Conservation (phyloP, 2,329 filamentous ascomycete species). For the Plenodomus lindquistii region DNA sequence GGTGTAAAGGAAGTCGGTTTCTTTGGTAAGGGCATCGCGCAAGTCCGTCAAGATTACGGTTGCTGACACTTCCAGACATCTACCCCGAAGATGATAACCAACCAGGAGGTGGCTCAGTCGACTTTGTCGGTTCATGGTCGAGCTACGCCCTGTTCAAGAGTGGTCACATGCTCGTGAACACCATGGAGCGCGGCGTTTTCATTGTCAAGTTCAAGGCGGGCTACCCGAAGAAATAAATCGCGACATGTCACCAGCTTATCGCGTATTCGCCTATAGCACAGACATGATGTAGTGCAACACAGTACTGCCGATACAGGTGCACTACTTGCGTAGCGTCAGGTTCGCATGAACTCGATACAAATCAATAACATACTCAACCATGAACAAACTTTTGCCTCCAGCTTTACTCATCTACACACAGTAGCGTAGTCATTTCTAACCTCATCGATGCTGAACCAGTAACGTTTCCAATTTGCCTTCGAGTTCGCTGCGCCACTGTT, state of each 20-base stretch:
- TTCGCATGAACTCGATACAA: neutral
- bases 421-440: too few species aligned
- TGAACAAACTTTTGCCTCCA: too few species aligned
- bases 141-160: conserved; percentile 48
- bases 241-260: neutral
- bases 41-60: neutral
- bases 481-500: neutral
- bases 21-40: conserved; percentile 28
- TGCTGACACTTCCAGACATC: conserved; percentile 32
- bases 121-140: conserved; percentile 51
- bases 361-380: neutral
- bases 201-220: conserved; percentile 41
- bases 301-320: neutral
- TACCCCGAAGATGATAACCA: conserved; percentile 50
- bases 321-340: neutral
- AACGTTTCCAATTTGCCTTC: too few species aligned
- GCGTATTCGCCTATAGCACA: neutral
- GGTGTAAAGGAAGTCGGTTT: conserved; percentile 50
- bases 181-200: conserved; percentile 47
- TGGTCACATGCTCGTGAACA: conserved; percentile 46
- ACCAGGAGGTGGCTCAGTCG: conserved; percentile 44
- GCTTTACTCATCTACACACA: too few species aligned
- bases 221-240: conserved; percentile 11
- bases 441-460: too few species aligned
- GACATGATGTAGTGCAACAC: neutral